A percentile compares a stretch with the other conserved stretches of the same genome.
Evolutionary conservation across 2,329 filamentous ascomycete genomes (phyloP).

Genomic region (Tolypocladium pustulatum): DNA sequence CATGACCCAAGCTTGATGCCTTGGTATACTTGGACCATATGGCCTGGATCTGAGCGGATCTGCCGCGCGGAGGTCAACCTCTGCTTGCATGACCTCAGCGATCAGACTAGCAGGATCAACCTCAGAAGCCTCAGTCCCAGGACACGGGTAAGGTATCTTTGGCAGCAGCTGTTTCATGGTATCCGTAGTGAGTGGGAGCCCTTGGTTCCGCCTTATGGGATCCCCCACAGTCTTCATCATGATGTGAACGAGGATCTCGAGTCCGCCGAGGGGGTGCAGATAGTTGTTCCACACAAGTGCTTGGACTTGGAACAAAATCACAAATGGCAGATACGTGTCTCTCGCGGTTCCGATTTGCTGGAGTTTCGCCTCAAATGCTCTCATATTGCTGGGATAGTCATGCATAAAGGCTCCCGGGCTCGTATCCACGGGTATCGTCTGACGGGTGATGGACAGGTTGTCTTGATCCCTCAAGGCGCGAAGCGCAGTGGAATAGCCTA

Average conservation of each 20-base stretch:
- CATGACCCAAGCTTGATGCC: constrained; percentile 40
- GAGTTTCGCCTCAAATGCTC: constrained; percentile 20
- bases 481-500: constrained; percentile 4
- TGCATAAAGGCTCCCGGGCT: constrained; percentile 3
- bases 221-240: constrained; percentile 23
- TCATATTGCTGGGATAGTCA: constrained; percentile 15
- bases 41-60: constrained; percentile 11
- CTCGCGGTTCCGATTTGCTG: constrained; percentile 10
- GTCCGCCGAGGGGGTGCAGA: constrained; percentile 43
- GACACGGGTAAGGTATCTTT: constrained; percentile 43
- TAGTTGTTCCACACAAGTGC: constrained; percentile 53
- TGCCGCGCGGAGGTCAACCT: constrained; percentile 22
- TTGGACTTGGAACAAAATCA: constrained; percentile 51
- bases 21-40: constrained; percentile 16
- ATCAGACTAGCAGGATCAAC: constrained; percentile 31
- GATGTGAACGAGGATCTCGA: constrained; percentile 31
- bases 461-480: constrained; percentile 12
- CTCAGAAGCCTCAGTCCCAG: constrained; percentile 31
- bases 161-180: constrained; percentile 43
- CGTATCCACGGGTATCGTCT: constrained; percentile 9
- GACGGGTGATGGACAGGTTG: constrained; percentile 11
- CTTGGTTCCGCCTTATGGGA: constrained; percentile 12
- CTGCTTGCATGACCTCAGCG: constrained; percentile 25
- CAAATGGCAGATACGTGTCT: constrained; percentile 31
- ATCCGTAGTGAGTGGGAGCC: constrained; percentile 34